A percentile compares a stretch with the other conserved stretches of the same genome.
Evolutionary conservation across 2,329 filamentous ascomycete species (phyloP).

Genomic region (Sclerotinia borealis): DNA sequence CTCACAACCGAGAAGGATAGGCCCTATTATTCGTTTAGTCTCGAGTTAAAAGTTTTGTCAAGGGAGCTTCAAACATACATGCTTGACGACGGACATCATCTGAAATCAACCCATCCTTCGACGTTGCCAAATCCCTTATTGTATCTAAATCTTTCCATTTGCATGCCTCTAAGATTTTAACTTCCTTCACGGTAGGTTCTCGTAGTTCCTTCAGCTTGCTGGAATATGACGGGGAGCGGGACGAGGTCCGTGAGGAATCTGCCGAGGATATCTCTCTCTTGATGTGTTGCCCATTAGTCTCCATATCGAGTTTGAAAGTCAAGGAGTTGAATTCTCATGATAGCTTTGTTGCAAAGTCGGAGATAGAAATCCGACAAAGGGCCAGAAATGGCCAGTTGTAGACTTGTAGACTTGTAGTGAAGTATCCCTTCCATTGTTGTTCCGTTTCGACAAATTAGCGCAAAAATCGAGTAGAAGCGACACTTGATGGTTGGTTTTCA

Average conservation of each 20-base stretch:
- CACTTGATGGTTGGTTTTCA: not conserved
- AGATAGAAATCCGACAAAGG: not conserved
- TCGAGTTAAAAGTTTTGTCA: not conserved
- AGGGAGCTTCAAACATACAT: slow-evolving; percentile 53
- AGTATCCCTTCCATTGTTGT: not conserved
- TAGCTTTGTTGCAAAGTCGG: slow-evolving; percentile 10
- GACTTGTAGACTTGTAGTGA: not conserved
- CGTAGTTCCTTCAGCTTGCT: not conserved
- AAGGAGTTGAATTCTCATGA: slow-evolving; percentile 21
- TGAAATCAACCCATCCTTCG: slow-evolving; percentile 59
- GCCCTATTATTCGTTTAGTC: slow-evolving; percentile 46
- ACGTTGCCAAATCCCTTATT: slow-evolving; percentile 54
- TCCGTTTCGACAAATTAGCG: not conserved
- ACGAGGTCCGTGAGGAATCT: slow-evolving; percentile 10
- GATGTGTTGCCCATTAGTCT: slow-evolving; percentile 23
- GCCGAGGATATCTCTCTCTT: slow-evolving; percentile 15
- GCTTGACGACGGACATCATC: slow-evolving; percentile 65
- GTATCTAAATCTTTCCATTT: slow-evolving; percentile 47
- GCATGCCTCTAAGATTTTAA: slow-evolving; percentile 55
- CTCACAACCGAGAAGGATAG: slow-evolving; percentile 46
- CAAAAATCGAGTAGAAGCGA: slow-evolving; percentile 2
- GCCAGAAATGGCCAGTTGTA: not conserved
- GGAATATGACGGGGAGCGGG: slow-evolving; percentile 6
- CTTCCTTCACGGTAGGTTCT: slow-evolving; percentile 33
- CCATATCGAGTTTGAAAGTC: slow-evolving; percentile 29